Conservation (phyloP, 805 yeast species). For the Candida cerambycidarum region DNA sequence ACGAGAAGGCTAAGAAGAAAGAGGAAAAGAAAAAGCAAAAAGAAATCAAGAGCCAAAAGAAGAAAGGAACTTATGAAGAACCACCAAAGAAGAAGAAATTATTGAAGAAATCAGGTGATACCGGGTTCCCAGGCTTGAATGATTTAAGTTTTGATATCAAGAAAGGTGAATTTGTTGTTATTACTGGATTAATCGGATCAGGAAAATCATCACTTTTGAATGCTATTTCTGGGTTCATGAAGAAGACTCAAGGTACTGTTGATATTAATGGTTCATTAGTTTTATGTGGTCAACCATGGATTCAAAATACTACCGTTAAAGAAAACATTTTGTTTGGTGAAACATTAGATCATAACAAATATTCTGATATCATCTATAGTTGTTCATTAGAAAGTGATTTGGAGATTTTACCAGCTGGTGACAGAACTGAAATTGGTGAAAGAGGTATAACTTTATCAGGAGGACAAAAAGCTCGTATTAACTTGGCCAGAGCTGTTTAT, state of each 20-base stretch:
- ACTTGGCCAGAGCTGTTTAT: slow-evolving; percentile 38
- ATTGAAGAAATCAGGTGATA: slow-evolving; percentile 1
- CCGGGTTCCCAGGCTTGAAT: slow-evolving; percentile 27
- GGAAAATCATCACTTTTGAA: slow-evolving; percentile 38
- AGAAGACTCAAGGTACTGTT: slow-evolving; percentile 27
- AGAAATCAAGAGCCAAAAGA: slow-evolving; percentile 2
- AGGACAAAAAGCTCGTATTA: slow-evolving; percentile 38
- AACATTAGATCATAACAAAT: slow-evolving; percentile 21
- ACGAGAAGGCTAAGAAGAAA: slow-evolving; percentile 5
- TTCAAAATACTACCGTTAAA: slow-evolving; percentile 34
- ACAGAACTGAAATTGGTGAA: slow-evolving; percentile 38
- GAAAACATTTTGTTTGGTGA: slow-evolving; percentile 33
- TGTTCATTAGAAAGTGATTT: slow-evolving; percentile 34
- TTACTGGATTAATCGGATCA: slow-evolving; percentile 38
- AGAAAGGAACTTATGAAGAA: slow-evolving; percentile 1
- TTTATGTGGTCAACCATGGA: slow-evolving; percentile 38
- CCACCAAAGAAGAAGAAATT: neutral
- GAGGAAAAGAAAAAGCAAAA: slow-evolving; percentile 6
- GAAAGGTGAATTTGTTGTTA: slow-evolving; percentile 35
- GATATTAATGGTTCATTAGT: slow-evolving; percentile 29
- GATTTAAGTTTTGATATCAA: slow-evolving; percentile 24
- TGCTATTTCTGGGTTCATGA: slow-evolving; percentile 41
- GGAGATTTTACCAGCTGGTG: slow-evolving; percentile 34
- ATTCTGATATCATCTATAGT: slow-evolving; percentile 26
- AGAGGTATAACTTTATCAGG: slow-evolving; percentile 39